These are phyloP conservation scores for Quercus alba DNA, from an alignment of 306 rosid species.

Conservation along the genomic window DNA sequence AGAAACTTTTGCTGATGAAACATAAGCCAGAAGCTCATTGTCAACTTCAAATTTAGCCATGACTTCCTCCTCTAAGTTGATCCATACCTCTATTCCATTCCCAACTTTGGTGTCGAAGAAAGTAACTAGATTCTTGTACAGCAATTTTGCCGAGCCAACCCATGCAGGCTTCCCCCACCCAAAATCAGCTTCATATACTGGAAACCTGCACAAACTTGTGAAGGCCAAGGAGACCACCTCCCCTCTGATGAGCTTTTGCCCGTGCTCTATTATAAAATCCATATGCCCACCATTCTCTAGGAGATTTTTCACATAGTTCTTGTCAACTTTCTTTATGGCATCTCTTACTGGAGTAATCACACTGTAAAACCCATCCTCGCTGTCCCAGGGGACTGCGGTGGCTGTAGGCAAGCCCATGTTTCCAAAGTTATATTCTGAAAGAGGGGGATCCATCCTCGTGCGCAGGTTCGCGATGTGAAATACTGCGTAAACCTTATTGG, in stretches of 20 bases:
- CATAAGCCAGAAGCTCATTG: slow-evolving; percentile 21
- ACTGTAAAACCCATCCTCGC: neutral
- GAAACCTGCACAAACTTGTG: slow-evolving; percentile 44
- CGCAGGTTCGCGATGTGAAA: slow-evolving; percentile 49
- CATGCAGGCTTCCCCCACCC: slow-evolving; percentile 58
- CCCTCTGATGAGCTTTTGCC: slow-evolving; percentile 12
- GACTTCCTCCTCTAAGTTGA: slow-evolving; percentile 37
- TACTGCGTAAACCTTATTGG: slow-evolving; percentile 5
- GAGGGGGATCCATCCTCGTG: slow-evolving; percentile 41
- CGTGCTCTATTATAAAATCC: slow-evolving; percentile 10
- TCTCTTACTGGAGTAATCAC: slow-evolving; percentile 29
- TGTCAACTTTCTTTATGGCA: slow-evolving; percentile 26
- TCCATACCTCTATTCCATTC: slow-evolving; percentile 42
- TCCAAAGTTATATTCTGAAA: slow-evolving; percentile 32
- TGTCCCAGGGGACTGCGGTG: neutral
- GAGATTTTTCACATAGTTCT: slow-evolving; percentile 17
- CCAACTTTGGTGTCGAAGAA: slow-evolving; percentile 40
- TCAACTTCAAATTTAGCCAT: slow-evolving; percentile 48
- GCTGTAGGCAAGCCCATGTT: slow-evolving; percentile 17
- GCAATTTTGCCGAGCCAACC: slow-evolving; percentile 35
- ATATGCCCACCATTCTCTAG: slow-evolving; percentile 16
- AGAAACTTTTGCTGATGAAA: neutral
- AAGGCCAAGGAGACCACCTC: slow-evolving; percentile 28
- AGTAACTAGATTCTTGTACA: slow-evolving; percentile 37
- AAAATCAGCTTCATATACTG: slow-evolving; percentile 49